These are phyloP conservation scores for Coniosporium uncinatum DNA, from an alignment of 2,329 filamentous ascomycete genomes.

Conservation along the genomic window DNA sequence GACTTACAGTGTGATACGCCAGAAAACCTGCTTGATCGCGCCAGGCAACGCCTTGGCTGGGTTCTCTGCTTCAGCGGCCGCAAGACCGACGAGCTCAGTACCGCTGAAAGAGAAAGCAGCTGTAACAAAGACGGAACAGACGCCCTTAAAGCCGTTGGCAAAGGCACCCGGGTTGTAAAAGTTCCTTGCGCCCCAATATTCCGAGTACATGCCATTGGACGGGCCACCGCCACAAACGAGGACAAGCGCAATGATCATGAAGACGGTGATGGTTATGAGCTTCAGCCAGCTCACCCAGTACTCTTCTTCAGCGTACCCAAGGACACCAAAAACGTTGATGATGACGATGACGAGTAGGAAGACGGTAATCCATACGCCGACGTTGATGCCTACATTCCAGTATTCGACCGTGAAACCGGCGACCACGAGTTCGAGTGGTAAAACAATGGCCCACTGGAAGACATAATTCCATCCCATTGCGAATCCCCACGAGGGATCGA, in stretches of 20 bases:
- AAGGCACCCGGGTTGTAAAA: conserved; percentile 52
- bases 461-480: conserved; percentile 50
- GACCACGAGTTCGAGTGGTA: conserved; percentile 50
- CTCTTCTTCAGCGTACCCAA: conserved; percentile 47
- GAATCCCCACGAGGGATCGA: conserved; percentile 53
- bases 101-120: conserved; percentile 58
- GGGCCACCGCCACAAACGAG: conserved; percentile 8
- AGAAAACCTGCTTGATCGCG: conserved; percentile 9
- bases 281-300: conserved; percentile 29
- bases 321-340: conserved; percentile 51
- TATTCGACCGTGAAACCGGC: conserved; percentile 48
- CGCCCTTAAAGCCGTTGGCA: conserved; percentile 58
- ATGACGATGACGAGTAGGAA: conserved; percentile 45
- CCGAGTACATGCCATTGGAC: conserved; percentile 7
- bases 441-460: conserved; percentile 40
- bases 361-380: conserved; percentile 50
- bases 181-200: conserved; percentile 4
- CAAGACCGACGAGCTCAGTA: conserved; percentile 48
- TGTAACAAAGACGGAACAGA: conserved; percentile 58
- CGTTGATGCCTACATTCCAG: conserved; percentile 42
- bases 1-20: conserved; percentile 9
- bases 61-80: conserved; percentile 3
- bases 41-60: conserved; percentile 4
- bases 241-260: conserved; percentile 21
- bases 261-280: conserved; percentile 25